A percentile compares a stretch with the other conserved stretches of the same genome.
Evolutionary conservation across 257 asterid species (phyloP).

Genomic region (Solanum clarkiae): DNA sequence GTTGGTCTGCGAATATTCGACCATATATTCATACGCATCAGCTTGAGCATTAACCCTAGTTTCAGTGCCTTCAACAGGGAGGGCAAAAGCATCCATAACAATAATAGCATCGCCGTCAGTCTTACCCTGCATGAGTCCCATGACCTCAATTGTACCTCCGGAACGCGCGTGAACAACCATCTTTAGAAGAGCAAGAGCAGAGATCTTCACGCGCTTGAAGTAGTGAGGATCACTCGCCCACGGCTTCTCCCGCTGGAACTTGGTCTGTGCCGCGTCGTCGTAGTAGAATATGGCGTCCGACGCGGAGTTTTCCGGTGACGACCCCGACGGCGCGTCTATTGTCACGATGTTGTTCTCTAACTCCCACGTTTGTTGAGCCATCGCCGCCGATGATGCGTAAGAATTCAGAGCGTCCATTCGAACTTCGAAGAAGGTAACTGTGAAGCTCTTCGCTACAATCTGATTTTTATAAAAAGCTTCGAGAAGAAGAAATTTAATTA

Average conservation of each 20-base stretch:
- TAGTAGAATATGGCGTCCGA: constrained; percentile 81
- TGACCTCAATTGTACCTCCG: constrained; percentile 93
- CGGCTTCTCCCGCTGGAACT: constrained; percentile 79
- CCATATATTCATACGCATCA: constrained; percentile 98
- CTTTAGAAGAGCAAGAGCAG: constrained; percentile 92
- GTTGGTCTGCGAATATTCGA: constrained; percentile 78
- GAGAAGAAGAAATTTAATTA: no score
- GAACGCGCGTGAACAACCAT: constrained; percentile 99
- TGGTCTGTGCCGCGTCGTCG: constrained; percentile 71
- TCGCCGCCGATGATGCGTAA: constrained; percentile 28
- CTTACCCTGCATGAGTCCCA: constrained; percentile 99
- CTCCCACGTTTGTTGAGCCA: constrained; percentile 86
- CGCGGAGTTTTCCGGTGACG: constrained; percentile 22
- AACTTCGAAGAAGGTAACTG: background rate
- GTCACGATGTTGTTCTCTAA: constrained; percentile 52
- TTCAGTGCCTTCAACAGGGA: constrained; percentile 97
- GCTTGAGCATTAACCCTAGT: constrained; percentile 99
- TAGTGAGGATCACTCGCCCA: constrained; percentile 89
- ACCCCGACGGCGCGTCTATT: constrained; percentile 16
- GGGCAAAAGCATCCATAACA: constrained; percentile 99
- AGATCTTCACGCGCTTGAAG: constrained; percentile 93
- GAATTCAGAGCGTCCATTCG: constrained; percentile 28
- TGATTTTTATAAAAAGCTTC: background rate
- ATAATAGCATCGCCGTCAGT: constrained; percentile 90
- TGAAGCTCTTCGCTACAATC: background rate